Evolutionary conservation across 169 alveolate species (phyloP).

Genomic region (Besnoitia besnoiti): DNA sequence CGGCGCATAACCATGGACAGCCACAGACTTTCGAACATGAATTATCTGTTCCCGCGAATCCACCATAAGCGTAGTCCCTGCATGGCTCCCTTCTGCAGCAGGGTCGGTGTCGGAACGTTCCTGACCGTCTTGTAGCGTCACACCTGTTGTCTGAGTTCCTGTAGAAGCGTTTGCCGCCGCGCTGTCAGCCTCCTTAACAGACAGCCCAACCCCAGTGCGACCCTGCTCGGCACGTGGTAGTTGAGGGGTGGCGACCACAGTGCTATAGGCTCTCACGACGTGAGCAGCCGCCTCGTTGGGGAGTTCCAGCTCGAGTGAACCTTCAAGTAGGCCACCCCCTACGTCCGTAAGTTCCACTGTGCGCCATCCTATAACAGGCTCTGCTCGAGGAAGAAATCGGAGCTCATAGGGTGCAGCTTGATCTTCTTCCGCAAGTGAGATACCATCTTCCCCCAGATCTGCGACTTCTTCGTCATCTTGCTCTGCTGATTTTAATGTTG

Average conservation of each 20-base stretch:
- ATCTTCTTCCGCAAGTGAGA: not conserved
- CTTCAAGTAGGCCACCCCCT: not conserved
- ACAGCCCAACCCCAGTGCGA: not conserved
- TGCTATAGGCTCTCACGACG: not conserved
- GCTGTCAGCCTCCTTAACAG: not conserved
- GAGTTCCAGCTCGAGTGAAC: not conserved
- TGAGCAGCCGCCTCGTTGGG: constrained; percentile 26
- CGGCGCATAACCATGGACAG: not conserved
- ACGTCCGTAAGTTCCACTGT: not conserved
- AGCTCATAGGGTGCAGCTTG: not conserved
- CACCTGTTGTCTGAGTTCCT: not conserved
- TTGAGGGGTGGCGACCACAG: not conserved
- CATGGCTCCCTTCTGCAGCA: not conserved
- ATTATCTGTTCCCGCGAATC: not conserved
- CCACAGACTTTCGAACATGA: not conserved
- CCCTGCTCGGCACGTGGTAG: no score
- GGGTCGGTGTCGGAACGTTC: not conserved
- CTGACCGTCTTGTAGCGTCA: not conserved
- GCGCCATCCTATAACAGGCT: not conserved
- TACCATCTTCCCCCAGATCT: not conserved
- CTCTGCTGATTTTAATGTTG: not conserved
- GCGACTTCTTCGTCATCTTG: not conserved
- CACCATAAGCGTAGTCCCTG: not conserved
- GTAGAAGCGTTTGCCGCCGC: not conserved
- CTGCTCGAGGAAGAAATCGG: not conserved